Base-by-base conservation (phyloP, 495 filamentous ascomycete species). In the Cercophora sp. region DNA sequence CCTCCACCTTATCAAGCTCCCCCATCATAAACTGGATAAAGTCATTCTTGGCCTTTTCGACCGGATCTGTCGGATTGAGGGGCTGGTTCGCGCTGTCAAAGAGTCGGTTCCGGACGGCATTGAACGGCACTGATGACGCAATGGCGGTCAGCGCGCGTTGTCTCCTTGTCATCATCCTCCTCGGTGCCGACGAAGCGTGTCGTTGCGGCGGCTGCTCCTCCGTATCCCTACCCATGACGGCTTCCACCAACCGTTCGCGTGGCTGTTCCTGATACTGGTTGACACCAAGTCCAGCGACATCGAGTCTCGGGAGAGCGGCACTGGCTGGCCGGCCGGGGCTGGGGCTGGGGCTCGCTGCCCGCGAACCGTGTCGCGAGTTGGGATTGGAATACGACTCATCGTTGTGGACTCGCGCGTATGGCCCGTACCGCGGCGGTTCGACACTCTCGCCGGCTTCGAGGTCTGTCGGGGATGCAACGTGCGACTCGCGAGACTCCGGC, bases 1-100 rank as follows among this genome's bases (percentile, higher is more conserved):
- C 32, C 15, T 49, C 47, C 11, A 49, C 47, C 13, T 49, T 49
- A 10, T 49, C 32, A n/a, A 49, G 47, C 11, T 49, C 47, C 4
- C 4, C 13, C 20, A 49, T 22, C 31, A 37, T 15, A 20, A 49
- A 49, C 22, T 49, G 47, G 19, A 49, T 37, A 15, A 49, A 49
- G 1, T 49, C 47, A 8, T 31, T 15, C 47, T 49, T 49, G 31
- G 22, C 24, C 5, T 36, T 26, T n/a, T 49, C 47, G 19, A 49
- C 32, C 1, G 47, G 47, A 29, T 49, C 47, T 26, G 20, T 24
- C 5, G 47, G n/a, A 16, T 49, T 29, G 22, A 49, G 47, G 8
- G 23, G 32, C 5, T 49, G 47, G 11, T 16, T 26, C 2, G 22
- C 32, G 34, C 32, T 19, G n/a, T 49, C 47, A 16, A 49, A 49